Base-by-base conservation (phyloP, 805 yeast genomes). In the Wickerhamomyces chambardii region DNA sequence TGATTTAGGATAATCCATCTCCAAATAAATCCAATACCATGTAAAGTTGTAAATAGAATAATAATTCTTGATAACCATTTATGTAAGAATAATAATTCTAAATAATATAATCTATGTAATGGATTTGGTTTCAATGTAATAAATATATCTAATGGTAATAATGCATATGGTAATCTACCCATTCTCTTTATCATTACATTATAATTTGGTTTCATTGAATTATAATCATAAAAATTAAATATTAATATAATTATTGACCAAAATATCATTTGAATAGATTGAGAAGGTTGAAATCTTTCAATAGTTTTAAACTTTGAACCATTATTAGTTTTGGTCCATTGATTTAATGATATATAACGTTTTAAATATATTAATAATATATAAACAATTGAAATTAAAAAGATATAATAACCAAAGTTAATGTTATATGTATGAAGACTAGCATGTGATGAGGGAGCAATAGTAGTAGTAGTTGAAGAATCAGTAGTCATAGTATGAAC, bases 1-100 rank as follows among this genome's bases (percentile, higher is more conserved):
- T 59, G 44, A 1, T 64, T 64, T 5, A 59, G 61, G 0, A 48
- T 22, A 2, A 48, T 31, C 85, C 82, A 82, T 38, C 63, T 61
- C 9, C 58, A 48, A 4, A 70, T 25, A 47, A 63, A 83, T 1
- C 76, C 78, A 14, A 73, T 31, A 1, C 75, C 61, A 47, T 83
- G 94, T 4, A 67, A 32, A 0, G 66, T 30, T 0, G 68, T 66
- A 24, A 68, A 50, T 0, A 64, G 40, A 1, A 76, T 49, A 17
- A 79, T 67, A 2, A 76, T 28, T 39, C 90, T 59, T 4, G 87
- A 77, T 1, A 79, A 43, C 89, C 90, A 81, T 46, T 79, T 80
- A 50, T 83, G 94, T 8, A 82, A 45, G 15, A 63, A 63, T 11
- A 83, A 47, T 12, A 73, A 56, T 35, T 71, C 73, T 39, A 78